Evolutionary conservation across 169 alveolate species (phyloP), one percentile per base, ranked within the genome.

Genomic region (Plasmodium sp.): DNA sequence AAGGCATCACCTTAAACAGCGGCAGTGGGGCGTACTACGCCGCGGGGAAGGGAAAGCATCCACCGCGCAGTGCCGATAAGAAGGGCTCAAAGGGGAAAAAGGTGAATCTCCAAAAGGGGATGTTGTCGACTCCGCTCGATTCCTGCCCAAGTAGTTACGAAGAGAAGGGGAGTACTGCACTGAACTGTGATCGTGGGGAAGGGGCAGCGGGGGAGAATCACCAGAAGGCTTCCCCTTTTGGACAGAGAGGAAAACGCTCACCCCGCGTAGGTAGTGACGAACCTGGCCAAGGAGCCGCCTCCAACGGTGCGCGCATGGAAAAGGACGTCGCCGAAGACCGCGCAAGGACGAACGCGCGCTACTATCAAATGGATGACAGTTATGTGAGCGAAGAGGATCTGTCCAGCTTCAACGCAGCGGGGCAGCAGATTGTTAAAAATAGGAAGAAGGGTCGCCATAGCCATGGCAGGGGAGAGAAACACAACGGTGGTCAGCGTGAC

Each of bases 381-480:
- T 48, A 41, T n/a, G 16, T 48, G 48, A 81, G 85, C 67, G 85
- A 81, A 41, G 85, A 81, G 5, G 75, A 81, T 81, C 48, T 58
- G 31, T 81, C 74, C 18, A 33, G 36, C 14, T 81, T 48, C 36
- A 81, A 81, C 31, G 12, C 48, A 43, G 67, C 58, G 45, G 54
- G 4, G 71, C 18, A 67, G 9, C 18, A 54, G n/a, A 16, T 33
- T 31, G 34, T 31, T 54, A 31, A 27, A n/a, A 51, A 3, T 58
- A 5, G 5, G 22, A 22, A 22, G 12, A 39, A 58, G 12, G 22
- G 62, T n/a, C 56, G 45, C n/a, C 43, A 83, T 62, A 43, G 3
- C 33, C 34, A 22, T 45, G 39, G 34, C 58, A 33, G 33, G 33
- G 3, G 72, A 0, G 73, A 41, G 2, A 36, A 41, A 14, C 14